A percentile compares a stretch with the other conserved stretches of the same genome.
phyloP scores from a whole-genome alignment of 2,329 filamentous ascomycete genomes.

The Neopestalotiopsis sp. region DNA sequence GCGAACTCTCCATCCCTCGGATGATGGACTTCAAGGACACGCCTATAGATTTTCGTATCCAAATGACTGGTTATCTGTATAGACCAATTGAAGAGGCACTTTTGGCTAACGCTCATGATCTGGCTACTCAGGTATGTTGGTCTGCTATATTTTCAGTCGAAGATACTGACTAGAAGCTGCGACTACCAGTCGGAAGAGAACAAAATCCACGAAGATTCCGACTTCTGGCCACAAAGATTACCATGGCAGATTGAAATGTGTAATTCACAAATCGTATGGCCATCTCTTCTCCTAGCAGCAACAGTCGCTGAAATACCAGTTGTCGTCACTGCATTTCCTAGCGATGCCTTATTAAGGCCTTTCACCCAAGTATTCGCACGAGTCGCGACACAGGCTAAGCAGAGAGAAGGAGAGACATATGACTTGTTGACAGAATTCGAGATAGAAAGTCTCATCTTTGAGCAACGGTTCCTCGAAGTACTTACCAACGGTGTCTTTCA shows the following conservation, averaged over 20 bases:
- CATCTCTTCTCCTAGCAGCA: background rate
- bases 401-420: constrained; percentile 1
- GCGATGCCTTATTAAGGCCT: background rate
- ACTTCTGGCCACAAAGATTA: background rate
- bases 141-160: too few relatives aligned
- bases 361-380: background rate
- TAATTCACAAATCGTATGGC: background rate
- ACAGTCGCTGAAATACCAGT: background rate
- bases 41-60: too few relatives aligned
- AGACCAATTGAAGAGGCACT: too few relatives aligned
- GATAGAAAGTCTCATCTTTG: background rate
- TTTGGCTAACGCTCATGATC: too few relatives aligned
- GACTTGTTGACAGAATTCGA: background rate
- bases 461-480: background rate
- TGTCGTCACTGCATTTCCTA: background rate
- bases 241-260: background rate
- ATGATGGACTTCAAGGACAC: too few relatives aligned
- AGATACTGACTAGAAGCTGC: too few relatives aligned
- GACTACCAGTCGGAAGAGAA: background rate
- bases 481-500: background rate
- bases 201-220: background rate
- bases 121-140: too few relatives aligned
- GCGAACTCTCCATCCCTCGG: background rate
- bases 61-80: too few relatives aligned
- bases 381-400: background rate